Conservation (phyloP, 495 filamentous ascomycete genomes). For the Talaromyces ruber region DNA sequence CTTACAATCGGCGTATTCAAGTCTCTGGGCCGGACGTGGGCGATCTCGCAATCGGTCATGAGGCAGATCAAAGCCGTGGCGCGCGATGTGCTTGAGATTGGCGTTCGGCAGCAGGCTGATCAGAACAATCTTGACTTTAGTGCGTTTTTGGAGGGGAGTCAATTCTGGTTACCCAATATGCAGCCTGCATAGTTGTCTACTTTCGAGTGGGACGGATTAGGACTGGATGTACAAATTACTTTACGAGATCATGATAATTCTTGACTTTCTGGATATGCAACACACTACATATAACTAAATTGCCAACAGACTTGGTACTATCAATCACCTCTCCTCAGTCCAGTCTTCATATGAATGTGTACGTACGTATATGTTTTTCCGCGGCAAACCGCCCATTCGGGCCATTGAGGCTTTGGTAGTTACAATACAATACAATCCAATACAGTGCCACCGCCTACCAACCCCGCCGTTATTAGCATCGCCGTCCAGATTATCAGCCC, state of each 20-base stretch:
- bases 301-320: background rate
- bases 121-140: constrained; percentile 25
- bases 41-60: constrained; percentile 63
- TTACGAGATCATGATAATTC: background rate
- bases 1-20: constrained; percentile 80
- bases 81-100: constrained; percentile 37
- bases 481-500: background rate
- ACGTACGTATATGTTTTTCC: background rate
- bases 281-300: background rate
- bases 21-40: constrained; percentile 66
- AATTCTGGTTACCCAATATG: constrained; percentile 24
- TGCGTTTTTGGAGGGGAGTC: constrained; percentile 27
- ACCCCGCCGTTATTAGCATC: background rate
- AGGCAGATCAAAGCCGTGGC: constrained; percentile 55
- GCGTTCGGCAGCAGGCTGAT: constrained; percentile 34
- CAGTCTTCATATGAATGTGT: background rate
- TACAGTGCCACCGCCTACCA: background rate
- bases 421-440: background rate
- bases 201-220: background rate
- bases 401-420: background rate
- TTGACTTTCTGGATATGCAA: background rate
- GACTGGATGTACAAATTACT: background rate
- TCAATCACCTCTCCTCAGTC: too few species aligned
- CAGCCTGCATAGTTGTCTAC: background rate
- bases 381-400: background rate